Evolutionary conservation across 1,284 basidiomycete genomes (phyloP).

Genomic region (Puccinia hordei): DNA sequence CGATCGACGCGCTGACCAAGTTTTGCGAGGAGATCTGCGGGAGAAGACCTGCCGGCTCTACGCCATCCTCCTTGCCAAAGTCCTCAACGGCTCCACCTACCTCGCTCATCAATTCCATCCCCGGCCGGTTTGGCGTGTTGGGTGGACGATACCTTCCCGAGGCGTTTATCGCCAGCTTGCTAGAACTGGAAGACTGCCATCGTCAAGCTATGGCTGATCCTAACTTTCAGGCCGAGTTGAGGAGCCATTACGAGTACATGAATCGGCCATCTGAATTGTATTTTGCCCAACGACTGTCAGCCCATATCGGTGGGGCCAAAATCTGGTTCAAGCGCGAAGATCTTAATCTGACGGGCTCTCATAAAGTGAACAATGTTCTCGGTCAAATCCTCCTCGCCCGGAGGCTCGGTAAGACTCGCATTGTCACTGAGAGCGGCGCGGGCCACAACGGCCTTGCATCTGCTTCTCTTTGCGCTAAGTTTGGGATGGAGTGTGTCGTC

Average conservation of each 20-base stretch:
- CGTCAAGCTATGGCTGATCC: conserved; percentile 82
- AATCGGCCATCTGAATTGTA: conserved; percentile 75
- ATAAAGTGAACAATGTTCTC: conserved; percentile 95
- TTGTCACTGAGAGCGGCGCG: conserved; percentile 98
- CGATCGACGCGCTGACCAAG: conserved; percentile 43
- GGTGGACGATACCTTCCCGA: conserved; percentile 98
- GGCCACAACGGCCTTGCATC: conserved; percentile 99
- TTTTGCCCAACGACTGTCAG: conserved; percentile 72
- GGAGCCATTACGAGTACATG: conserved; percentile 85
- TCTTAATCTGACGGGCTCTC: conserved; percentile 88
- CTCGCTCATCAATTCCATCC: neutral
- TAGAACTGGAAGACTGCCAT: conserved; percentile 89
- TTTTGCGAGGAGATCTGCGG: conserved; percentile 44
- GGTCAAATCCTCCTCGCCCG: conserved; percentile 92
- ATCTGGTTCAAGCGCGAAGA: conserved; percentile 99
- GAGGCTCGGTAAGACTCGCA: conserved; percentile 89
- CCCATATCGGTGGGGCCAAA: conserved; percentile 78
- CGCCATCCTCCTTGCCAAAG: neutral
- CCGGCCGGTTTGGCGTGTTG: conserved; percentile 83
- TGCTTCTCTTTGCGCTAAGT: conserved; percentile 94
- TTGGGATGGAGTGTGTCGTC: conserved; percentile 90
- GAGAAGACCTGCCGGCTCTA: neutral
- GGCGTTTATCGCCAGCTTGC: conserved; percentile 83
- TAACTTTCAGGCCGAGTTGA: conserved; percentile 88
- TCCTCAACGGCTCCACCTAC: neutral